phyloP scores from a whole-genome alignment of 768 basidiomycete genomes.

The Erythrobasidium yunnanense region DNA sequence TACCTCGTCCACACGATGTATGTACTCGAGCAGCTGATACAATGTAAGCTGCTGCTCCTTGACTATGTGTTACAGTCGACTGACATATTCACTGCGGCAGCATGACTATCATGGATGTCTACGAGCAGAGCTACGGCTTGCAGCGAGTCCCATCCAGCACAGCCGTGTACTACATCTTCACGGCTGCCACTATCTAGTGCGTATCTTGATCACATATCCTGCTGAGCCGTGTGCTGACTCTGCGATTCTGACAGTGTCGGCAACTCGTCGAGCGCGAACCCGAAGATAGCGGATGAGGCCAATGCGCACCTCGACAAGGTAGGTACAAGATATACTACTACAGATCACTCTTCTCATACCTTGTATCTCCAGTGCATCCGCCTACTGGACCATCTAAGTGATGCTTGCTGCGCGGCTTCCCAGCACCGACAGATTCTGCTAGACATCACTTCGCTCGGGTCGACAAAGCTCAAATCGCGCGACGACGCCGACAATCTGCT shows the following conservation, averaged over 20 bases:
- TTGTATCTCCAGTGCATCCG: slow-evolving; percentile 3
- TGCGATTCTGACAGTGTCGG: not conserved
- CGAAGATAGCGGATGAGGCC: not conserved
- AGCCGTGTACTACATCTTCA: slow-evolving; percentile 24
- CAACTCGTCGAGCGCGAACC: slow-evolving; percentile 18
- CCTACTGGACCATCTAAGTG: slow-evolving; percentile 20
- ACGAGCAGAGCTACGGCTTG: slow-evolving; percentile 16
- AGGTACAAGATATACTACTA: too few species aligned
- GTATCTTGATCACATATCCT: not conserved
- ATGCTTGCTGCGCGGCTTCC: slow-evolving; percentile 7
- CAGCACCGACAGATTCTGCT: slow-evolving; percentile 24
- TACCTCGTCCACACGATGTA: slow-evolving; percentile 21
- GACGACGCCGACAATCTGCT: slow-evolving; percentile 21
- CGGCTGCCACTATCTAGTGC: slow-evolving; percentile 24
- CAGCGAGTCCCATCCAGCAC: slow-evolving; percentile 18
- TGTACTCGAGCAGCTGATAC: slow-evolving; percentile 20
- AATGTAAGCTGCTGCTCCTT: slow-evolving; percentile 2
- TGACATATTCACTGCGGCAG: not conserved
- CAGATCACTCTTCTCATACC: not conserved
- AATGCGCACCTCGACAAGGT: slow-evolving; percentile 11
- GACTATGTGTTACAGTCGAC: not conserved
- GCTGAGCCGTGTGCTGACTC: not conserved
- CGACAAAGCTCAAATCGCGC: slow-evolving; percentile 20
- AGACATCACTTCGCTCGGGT: slow-evolving; percentile 14
- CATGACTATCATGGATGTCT: slow-evolving; percentile 21